Base-by-base conservation (phyloP, 345 rosid species). In the Camelina neglecta region DNA sequence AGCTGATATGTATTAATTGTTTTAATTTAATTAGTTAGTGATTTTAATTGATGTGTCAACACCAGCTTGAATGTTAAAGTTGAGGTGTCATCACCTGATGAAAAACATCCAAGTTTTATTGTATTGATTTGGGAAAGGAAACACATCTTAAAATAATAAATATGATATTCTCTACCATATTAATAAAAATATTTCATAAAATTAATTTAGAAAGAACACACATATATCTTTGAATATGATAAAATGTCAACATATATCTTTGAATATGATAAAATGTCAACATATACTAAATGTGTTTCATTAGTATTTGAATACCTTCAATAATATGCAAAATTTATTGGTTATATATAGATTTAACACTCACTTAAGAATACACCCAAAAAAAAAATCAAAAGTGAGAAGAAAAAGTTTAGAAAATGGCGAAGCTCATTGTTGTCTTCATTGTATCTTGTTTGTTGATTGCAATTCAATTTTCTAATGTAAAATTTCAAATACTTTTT, bases 391-490 rank as follows among this genome's bases (percentile, higher is more conserved):
- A 11, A 33, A 65, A 53, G 50, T 74, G 35, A 23, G 47, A 59
- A 9, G 4, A 12, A 24, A 67, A 56, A n/a, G 41, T 18, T 13
- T 2, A n/a, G 1, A 16, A 26, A 26, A 76, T 61, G 65, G 6
- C 9, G 65, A 76, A 62, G 44, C 65, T 69, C 50, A 42, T 76
- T 4, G 31, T 20, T 11, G 11, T 62, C 21, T 45, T 61, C 5
- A 8, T 45, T 47, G 15, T 55, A 61, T 62, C 31, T 39, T 44
- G 41, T 45, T 69, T 69, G 24, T 44, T 76, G 69, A 35, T 45
- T 62, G 65, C 75, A 44, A 35, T 16, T 44, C 75, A 69, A 11
- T 62, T 69, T 35, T 62, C 64, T 4, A 62, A 76, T 62, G 75
- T 76, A 69, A 69, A 11, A 6, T 29, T 29, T 29, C 31, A 29